A percentile compares a stretch with the other conserved stretches of the same genome.
Conservation (phyloP, 2,329 filamentous ascomycete genomes). For the Monilinia fructicola region DNA sequence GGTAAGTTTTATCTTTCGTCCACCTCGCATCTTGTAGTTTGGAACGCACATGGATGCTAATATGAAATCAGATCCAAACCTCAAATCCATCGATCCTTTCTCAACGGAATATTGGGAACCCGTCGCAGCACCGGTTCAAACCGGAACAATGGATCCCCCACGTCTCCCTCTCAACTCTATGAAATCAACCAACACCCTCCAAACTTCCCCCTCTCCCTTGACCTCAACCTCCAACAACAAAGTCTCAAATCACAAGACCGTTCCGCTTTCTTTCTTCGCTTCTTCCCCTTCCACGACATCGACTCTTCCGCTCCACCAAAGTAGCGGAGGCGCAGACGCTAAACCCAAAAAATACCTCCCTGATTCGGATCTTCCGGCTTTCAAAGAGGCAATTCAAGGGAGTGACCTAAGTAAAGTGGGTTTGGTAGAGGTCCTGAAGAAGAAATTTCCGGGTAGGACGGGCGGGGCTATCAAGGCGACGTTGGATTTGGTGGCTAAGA, state of each 20-base stretch:
- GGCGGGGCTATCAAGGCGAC: slow-evolving; percentile 72
- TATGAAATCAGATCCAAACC: slow-evolving; percentile 38
- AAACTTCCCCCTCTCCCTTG: slow-evolving; percentile 18
- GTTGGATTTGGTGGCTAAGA: slow-evolving; percentile 62
- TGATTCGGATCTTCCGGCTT: slow-evolving; percentile 42
- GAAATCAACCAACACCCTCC: slow-evolving; percentile 31
- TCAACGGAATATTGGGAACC: slow-evolving; percentile 74
- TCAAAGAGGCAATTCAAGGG: slow-evolving; percentile 69
- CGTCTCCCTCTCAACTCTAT: slow-evolving; percentile 40
- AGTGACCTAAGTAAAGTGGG: slow-evolving; percentile 73
- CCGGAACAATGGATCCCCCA: slow-evolving; percentile 40
- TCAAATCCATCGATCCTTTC: slow-evolving; percentile 75
- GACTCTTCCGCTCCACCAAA: neutral
- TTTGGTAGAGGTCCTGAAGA: slow-evolving; percentile 72
- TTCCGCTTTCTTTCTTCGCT: neutral
- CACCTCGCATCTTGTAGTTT: neutral
- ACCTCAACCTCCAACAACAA: neutral
- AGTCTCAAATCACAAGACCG: neutral
- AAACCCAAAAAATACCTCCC: slow-evolving; percentile 37
- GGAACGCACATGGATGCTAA: neutral
- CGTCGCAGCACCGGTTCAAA: slow-evolving; percentile 8
- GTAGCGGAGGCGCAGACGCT: neutral
- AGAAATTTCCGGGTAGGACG: slow-evolving; percentile 68
- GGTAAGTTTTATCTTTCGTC: slow-evolving; percentile 25
- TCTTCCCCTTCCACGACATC: neutral